Percentiles rank a stretch among this genome's conserved stretches.
Conservation (phyloP, 140 eudicot genomes). For the Anethum foeniculum region DNA sequence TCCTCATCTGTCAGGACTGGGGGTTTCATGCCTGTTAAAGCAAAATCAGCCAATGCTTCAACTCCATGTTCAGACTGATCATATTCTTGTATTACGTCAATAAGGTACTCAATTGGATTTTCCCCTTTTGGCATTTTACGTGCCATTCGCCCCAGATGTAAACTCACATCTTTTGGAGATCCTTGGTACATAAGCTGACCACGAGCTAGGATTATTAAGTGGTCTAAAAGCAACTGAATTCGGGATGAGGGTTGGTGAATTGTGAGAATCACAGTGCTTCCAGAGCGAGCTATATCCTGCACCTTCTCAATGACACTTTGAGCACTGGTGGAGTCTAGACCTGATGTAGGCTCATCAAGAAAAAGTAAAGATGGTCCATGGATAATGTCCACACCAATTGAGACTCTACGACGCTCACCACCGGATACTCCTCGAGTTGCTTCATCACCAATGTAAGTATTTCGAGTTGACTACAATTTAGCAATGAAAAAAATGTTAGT, state of each 20-base stretch:
- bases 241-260: constrained; percentile 74
- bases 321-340: constrained; percentile 79
- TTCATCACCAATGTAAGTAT: constrained; percentile 73
- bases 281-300: constrained; percentile 58
- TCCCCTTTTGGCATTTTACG: constrained; percentile 62
- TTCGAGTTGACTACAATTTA: constrained; percentile 44
- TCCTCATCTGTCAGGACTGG: constrained; percentile 37
- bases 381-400: constrained; percentile 75
- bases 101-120: constrained; percentile 56
- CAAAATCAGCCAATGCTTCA: constrained; percentile 66
- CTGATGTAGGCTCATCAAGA: constrained; percentile 80
- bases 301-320: constrained; percentile 69
- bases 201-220: constrained; percentile 58
- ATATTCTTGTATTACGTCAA: constrained; percentile 71
- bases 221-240: constrained; percentile 54
- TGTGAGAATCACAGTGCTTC: constrained; percentile 73
- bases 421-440: constrained; percentile 72
- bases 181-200: constrained; percentile 90
- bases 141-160: constrained; percentile 55
- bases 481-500: constrained; percentile 1
- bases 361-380: constrained; percentile 67
- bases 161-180: constrained; percentile 58
- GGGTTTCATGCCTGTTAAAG: constrained; percentile 68
- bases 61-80: constrained; percentile 77
- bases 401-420: constrained; percentile 76